Evolutionary conservation across 306 rosid genomes (phyloP).

Genomic region (Cicer chorassanicum): DNA sequence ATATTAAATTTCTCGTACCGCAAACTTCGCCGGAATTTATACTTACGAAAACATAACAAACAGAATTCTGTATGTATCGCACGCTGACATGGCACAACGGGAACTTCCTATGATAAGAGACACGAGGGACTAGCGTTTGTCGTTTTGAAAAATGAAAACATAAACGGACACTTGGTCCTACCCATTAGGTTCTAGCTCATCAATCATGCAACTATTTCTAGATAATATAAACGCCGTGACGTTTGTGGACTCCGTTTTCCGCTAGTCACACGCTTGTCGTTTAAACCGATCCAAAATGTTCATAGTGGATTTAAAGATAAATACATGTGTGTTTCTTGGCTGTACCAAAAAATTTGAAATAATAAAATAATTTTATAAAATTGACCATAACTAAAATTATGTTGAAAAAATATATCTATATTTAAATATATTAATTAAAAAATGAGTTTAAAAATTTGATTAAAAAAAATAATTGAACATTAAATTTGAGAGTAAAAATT

Average conservation of each 20-base stretch:
- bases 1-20: background rate
- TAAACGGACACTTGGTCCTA: conserved; percentile 48
- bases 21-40: conserved; percentile 58
- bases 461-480: no score
- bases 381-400: no score
- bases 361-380: no score
- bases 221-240: conserved; percentile 24
- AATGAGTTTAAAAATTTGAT: no score
- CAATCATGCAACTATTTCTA: conserved; percentile 33
- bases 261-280: conserved; percentile 38
- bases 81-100: conserved; percentile 56
- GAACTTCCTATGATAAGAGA: conserved; percentile 1
- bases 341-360: no score
- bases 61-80: background rate
- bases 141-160: conserved; percentile 14
- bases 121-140: conserved; percentile 10
- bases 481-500: no score
- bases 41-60: background rate
- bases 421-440: no score
- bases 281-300: conserved; percentile 14
- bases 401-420: no score
- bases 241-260: conserved; percentile 44
- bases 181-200: conserved; percentile 35
- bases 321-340: no score
- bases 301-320: conserved; percentile 10